Evolutionary conservation across 2,329 filamentous ascomycete species (phyloP), one percentile per base, ranked within the genome.

Genomic region (Triangularia setosa): DNA sequence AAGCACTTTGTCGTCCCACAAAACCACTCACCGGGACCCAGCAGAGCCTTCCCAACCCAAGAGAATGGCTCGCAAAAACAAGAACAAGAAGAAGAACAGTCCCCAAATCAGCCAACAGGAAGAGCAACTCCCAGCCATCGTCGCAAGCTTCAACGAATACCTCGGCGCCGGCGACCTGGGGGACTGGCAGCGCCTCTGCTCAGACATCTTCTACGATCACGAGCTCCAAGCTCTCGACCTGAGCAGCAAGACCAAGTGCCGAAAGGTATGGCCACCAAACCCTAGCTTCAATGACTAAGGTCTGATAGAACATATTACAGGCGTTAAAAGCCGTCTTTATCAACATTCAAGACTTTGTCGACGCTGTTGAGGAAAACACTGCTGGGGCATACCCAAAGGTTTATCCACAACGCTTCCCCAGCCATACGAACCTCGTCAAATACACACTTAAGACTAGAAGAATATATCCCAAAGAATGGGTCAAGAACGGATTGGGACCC

Each of bases 271-370:
- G 16, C 25, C 11, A n/a, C 7, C 24, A 14, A 16, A 57, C 21
- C 40, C 56, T 9, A 53, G 23, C 21, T 27, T 14, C 23, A 16
- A 55, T 28, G 25, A 4, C 23, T 16, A 1, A 9, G n/a, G n/a
- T n/a, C 21, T 48, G 16, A 25, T 3, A 35, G 28, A 16, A 11
- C 21, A 21, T 6, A 30, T 18, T 1, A 25, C 33, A 83, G 81
- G 79, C 75, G 2, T 71, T 83, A 1, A 69, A 69, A n/a, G 67
- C 57, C 0, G 72, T 83, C 4, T 77, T 78, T 70, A 75, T 84
- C 64, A 84, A 84, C 64, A 84, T 84, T 40, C 66, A 65, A 27
- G 82, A 85, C 70, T 80, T 85, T 63, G 70, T 85, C 6, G 67
- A 67, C 0, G 77, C 75, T 9, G 61, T 77, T 24, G 62, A 69